Base-by-base conservation (phyloP, 257 asterid genomes). In the Fraxinus cuspidata region DNA sequence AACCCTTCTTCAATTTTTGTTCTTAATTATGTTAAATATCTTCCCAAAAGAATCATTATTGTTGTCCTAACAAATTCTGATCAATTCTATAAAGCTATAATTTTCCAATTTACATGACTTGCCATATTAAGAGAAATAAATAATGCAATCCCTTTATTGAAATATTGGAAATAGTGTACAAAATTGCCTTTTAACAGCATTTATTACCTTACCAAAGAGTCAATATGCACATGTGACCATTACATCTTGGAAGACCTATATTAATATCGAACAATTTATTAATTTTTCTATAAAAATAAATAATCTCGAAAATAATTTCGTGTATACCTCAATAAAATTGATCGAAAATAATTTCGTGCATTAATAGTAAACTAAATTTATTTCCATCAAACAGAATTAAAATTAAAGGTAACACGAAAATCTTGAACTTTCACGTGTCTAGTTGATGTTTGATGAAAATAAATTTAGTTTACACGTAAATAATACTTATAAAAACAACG, bases 191-290 rank as follows among this genome's bases (percentile, higher is more conserved):
- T 25, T 27, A 15, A 27, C 0, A 27, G 34, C 32, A 27, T 63
- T 63, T 63, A 63, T 63, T 25, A 63, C 69, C 69, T 35, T 23
- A 11, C 69, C 35, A 63, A 63, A 63, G n/a, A 11, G 35, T 73
- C 29, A 64, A 60, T 16, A 42, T 66, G 64, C 44, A 66, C 44
- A 66, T 29, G 73, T 67, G 64, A 47, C 15, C 76, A 19, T 49
- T 44, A 60, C 32, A 25, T 60, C 67, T 21, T 23, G 68, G 68
- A 60, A 56, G 10, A 56, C 65, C 11, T 56, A 9, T 8, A 38
- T 38, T 38, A 38, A 38, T 38, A 38, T 38, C 0, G 11, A 37
- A 37, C 11, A 37, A 7, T 37, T 37, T 37, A 37, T 37, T 37
- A 1, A 1, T 7, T 3, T 37, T 7, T 7, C 42, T 37, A 37